Conservation (phyloP, 2,329 filamentous ascomycete species). For the Chalaropsis thielavioides region DNA sequence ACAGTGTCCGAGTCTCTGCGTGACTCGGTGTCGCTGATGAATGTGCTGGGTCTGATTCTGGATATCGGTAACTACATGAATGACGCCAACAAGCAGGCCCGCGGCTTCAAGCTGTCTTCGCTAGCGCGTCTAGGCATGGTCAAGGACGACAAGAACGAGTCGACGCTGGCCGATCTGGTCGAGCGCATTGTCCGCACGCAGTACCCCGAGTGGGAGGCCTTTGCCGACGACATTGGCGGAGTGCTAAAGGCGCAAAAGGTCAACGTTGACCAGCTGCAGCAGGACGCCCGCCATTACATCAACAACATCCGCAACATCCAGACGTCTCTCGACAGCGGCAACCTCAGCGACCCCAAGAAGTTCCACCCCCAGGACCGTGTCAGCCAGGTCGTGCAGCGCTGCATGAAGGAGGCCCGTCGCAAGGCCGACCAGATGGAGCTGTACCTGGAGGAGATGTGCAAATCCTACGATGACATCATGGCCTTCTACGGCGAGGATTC, state of each 20-base stretch:
- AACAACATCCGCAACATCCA: constrained; percentile 92
- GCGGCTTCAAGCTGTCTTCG: constrained; percentile 93
- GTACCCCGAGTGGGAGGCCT: constrained; percentile 89
- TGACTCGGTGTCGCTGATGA: constrained; percentile 87
- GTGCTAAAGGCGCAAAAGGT: constrained; percentile 74
- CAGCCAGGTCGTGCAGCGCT: constrained; percentile 74
- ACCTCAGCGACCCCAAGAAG: constrained; percentile 88
- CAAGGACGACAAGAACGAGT: constrained; percentile 98
- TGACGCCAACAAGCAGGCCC: constrained; percentile 94
- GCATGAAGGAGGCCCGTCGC: constrained; percentile 89
- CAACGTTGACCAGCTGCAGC: constrained; percentile 81
- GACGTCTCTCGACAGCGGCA: constrained; percentile 78
- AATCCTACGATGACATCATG: constrained; percentile 35
- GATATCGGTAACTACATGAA: constrained; percentile 99
- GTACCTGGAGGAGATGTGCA: constrained; percentile 80
- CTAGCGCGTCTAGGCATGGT: constrained; percentile 89
- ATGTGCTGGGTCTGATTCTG: constrained; percentile 85
- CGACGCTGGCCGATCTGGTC: constrained; percentile 85
- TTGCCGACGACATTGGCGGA: constrained; percentile 67
- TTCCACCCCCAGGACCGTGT: constrained; percentile 97
- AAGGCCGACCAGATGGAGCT: constrained; percentile 94
- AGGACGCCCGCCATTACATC: constrained; percentile 83
- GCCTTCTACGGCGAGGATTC: constrained; percentile 77
- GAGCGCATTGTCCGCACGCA: constrained; percentile 93
- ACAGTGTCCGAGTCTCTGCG: constrained; percentile 75